phyloP scores from a whole-genome alignment of 75 land plant species.

The Sequoia sempervirens region DNA sequence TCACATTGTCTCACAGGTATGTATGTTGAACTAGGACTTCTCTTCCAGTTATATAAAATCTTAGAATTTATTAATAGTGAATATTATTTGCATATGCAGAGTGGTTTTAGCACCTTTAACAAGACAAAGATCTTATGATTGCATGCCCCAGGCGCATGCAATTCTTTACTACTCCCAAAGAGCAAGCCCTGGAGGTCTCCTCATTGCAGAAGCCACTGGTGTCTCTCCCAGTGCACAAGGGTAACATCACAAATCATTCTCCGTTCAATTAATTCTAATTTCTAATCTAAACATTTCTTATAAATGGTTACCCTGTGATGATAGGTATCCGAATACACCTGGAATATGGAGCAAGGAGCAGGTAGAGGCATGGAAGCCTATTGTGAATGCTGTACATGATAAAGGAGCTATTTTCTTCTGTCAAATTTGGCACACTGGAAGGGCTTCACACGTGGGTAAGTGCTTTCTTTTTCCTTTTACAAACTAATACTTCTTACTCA shows the following conservation, averaged over 20 bases:
- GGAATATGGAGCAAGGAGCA: conserved; percentile 33
- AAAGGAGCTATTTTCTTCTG: conserved; percentile 28
- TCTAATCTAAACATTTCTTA: too few relatives aligned
- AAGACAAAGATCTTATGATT: conserved; percentile 26
- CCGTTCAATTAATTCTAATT: background rate
- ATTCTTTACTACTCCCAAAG: conserved; percentile 22
- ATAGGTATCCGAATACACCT: conserved; percentile 24
- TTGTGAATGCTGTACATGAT: conserved; percentile 34
- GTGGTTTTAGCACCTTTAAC: conserved; percentile 34
- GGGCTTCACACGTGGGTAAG: conserved; percentile 9
- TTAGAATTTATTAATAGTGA: too few relatives aligned
- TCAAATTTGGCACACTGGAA: conserved; percentile 40
- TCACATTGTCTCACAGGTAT: conserved; percentile 20
- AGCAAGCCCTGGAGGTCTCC: conserved; percentile 28
- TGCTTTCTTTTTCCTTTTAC: background rate
- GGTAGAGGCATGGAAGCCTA: conserved; percentile 39
- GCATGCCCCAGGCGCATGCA: conserved; percentile 21
- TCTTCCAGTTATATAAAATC: too few relatives aligned
- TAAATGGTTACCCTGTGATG: background rate
- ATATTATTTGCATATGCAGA: conserved; percentile 1
- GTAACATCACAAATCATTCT: conserved; percentile 6
- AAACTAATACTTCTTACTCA: too few relatives aligned
- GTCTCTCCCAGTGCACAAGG: conserved; percentile 20
- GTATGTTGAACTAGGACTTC: background rate
- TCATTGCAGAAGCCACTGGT: conserved; percentile 28